These are phyloP conservation scores for Botrytis medusae DNA, from an alignment of 2,329 filamentous ascomycete genomes.

Conservation along the genomic window DNA sequence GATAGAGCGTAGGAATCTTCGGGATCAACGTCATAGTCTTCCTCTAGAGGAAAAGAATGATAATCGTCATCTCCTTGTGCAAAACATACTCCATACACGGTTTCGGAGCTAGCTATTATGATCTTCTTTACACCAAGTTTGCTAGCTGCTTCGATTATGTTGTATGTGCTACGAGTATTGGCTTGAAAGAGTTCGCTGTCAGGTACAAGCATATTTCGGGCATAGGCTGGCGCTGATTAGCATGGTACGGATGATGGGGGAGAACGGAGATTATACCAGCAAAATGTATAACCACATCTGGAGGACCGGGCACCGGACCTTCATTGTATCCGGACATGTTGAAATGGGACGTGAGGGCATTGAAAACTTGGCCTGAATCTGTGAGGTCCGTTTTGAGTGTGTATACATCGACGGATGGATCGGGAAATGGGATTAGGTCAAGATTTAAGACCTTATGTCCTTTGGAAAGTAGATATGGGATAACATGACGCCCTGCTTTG, in stretches of 20 bases:
- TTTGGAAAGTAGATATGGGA: conserved; percentile 38
- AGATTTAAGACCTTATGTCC: conserved; percentile 43
- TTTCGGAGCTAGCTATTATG: conserved; percentile 56
- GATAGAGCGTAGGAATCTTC: conserved; percentile 60
- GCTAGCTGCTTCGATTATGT: conserved; percentile 62
- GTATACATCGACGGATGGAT: conserved; percentile 35
- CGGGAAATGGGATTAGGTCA: conserved; percentile 39
- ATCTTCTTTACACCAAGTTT: conserved; percentile 63
- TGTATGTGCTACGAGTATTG: conserved; percentile 58
- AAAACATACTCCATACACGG: conserved; percentile 62
- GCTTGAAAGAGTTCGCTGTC: conserved; percentile 59
- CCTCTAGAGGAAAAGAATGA: conserved; percentile 50
- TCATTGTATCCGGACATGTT: conserved; percentile 47
- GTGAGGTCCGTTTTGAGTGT: conserved; percentile 42
- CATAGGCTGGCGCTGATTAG: conserved; percentile 50
- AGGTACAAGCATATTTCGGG: conserved; percentile 60
- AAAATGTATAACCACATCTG: conserved; percentile 60
- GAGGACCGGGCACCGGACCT: conserved; percentile 44
- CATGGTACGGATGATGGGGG: conserved; percentile 55
- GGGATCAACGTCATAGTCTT: conserved; percentile 52
- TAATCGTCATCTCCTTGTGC: conserved; percentile 57
- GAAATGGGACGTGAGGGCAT: conserved; percentile 50
- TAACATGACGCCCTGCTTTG: conserved; percentile 42
- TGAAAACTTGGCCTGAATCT: conserved; percentile 43
- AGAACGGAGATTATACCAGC: conserved; percentile 23